Percentiles rank a stretch among this genome's conserved stretches.
Evolutionary conservation across 2,329 filamentous ascomycete genomes (phyloP).

Genomic region (Zasmidium citrigriseum): DNA sequence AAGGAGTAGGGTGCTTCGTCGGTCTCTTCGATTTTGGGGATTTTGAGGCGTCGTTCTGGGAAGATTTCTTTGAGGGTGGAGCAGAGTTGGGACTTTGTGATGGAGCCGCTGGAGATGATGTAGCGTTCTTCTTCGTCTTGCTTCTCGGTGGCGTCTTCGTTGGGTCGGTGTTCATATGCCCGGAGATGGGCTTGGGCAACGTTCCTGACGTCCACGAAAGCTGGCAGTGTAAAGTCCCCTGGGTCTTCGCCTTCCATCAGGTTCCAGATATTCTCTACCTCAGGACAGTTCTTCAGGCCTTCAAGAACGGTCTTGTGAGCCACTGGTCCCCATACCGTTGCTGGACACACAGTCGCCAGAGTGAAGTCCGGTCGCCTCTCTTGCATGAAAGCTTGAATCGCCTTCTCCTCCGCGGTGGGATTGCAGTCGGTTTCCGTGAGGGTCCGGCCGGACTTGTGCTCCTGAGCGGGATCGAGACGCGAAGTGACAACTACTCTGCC

Average conservation of each 20-base stretch:
- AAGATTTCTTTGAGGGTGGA: neutral
- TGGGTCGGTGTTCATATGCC: neutral
- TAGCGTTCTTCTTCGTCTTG: neutral
- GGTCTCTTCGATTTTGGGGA: neutral
- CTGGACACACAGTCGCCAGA: neutral
- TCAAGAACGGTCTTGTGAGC: slow-evolving; percentile 2
- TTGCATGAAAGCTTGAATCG: neutral
- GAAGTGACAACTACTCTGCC: neutral
- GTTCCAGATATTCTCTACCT: neutral
- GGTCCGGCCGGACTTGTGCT: too few relatives aligned
- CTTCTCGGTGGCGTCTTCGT: neutral
- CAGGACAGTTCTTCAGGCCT: slow-evolving; percentile 3
- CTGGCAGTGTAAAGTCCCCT: neutral
- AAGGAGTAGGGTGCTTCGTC: neutral
- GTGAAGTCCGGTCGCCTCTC: neutral
- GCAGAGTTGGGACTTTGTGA: slow-evolving; percentile 2
- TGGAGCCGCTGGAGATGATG: neutral
- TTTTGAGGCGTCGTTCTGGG: neutral
- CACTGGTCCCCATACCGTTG: neutral
- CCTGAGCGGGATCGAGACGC: neutral
- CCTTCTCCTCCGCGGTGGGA: neutral
- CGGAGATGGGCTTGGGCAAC: slow-evolving; percentile 7
- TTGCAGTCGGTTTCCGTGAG: neutral
- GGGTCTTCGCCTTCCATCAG: neutral
- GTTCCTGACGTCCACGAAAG: slow-evolving; percentile 4